A percentile compares a stretch with the other conserved stretches of the same genome.
These are phyloP conservation scores for Medicago lupulina DNA, from an alignment of 306 rosid genomes.

Conservation along the genomic window DNA sequence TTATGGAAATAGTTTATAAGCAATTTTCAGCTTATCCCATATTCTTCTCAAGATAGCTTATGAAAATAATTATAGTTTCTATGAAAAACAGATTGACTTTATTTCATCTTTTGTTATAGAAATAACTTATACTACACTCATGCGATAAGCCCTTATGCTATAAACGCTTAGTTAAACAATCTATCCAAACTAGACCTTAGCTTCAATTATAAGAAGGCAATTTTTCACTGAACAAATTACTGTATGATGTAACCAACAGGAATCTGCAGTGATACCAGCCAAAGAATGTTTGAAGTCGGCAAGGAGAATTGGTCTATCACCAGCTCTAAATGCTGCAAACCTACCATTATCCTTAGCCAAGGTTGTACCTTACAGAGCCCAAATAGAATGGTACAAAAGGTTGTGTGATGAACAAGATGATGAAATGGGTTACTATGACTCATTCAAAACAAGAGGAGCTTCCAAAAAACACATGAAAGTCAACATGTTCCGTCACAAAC, in stretches of 20 bases:
- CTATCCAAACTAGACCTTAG: no score
- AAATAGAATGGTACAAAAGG: slow-evolving; percentile 82
- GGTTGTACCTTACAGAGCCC: slow-evolving; percentile 68
- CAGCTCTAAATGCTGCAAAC: slow-evolving; percentile 60
- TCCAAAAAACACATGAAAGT: slow-evolving; percentile 55
- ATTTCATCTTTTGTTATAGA: no score
- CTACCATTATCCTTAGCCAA: slow-evolving; percentile 67
- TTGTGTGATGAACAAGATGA: slow-evolving; percentile 62
- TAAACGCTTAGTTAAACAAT: background rate
- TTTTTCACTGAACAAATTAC: slow-evolving; percentile 28
- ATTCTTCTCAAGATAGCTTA: no score
- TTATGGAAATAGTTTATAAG: no score
- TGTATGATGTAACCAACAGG: slow-evolving; percentile 52
- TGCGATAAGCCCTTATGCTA: background rate
- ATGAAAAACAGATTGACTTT: no score
- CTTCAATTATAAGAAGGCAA: background rate
- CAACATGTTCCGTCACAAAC: slow-evolving; percentile 68
- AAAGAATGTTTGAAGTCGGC: slow-evolving; percentile 73
- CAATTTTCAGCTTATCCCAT: no score
- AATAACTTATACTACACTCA: no score
- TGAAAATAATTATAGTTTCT: no score
- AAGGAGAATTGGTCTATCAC: slow-evolving; percentile 69
- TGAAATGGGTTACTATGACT: slow-evolving; percentile 76
- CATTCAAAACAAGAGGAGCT: slow-evolving; percentile 64
- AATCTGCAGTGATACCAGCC: slow-evolving; percentile 45